Conservation (phyloP, 176 grass and related monocot genomes). For the Dendrocalamus sinicus region DNA sequence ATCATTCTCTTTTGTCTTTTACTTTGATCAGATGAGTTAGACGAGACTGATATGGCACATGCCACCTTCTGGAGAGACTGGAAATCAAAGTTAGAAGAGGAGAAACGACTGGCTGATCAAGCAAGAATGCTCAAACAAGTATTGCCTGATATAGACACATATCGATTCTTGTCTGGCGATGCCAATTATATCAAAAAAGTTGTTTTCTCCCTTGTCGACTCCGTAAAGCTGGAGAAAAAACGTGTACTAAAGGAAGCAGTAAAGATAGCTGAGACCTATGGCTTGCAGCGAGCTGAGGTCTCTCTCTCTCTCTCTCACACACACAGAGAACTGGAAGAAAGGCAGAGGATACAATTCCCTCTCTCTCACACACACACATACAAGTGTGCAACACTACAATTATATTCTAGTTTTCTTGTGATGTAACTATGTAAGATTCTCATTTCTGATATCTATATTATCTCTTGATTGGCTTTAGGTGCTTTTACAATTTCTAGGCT, state of each 20-base stretch:
- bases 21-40: conserved; percentile 69
- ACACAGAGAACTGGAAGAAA: background rate
- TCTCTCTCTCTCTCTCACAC: conserved; percentile 16
- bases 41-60: conserved; percentile 71
- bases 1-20: conserved; percentile 35
- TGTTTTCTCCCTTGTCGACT: conserved; percentile 80
- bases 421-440: conserved; percentile 32
- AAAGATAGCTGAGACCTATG: conserved; percentile 84
- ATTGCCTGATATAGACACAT: conserved; percentile 77
- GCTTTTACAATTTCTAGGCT: conserved; percentile 75
- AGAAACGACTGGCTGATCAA: conserved; percentile 88
- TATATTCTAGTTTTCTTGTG: conserved; percentile 40
- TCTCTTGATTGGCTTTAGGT: conserved; percentile 67
- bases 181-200: conserved; percentile 68
- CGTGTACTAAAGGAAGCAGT: conserved; percentile 86
- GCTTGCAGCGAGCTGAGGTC: conserved; percentile 79
- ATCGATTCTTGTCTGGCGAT: conserved; percentile 79
- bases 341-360: background rate
- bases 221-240: conserved; percentile 79
- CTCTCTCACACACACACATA: background rate
- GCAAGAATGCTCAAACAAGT: conserved; percentile 72
- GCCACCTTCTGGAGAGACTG: conserved; percentile 90
- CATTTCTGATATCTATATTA: conserved; percentile 37
- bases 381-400: background rate
- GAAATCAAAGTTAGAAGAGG: conserved; percentile 91